Evolutionary conservation across 768 basidiomycete genomes (phyloP).

Genomic region (Calocybe cyanea): DNA sequence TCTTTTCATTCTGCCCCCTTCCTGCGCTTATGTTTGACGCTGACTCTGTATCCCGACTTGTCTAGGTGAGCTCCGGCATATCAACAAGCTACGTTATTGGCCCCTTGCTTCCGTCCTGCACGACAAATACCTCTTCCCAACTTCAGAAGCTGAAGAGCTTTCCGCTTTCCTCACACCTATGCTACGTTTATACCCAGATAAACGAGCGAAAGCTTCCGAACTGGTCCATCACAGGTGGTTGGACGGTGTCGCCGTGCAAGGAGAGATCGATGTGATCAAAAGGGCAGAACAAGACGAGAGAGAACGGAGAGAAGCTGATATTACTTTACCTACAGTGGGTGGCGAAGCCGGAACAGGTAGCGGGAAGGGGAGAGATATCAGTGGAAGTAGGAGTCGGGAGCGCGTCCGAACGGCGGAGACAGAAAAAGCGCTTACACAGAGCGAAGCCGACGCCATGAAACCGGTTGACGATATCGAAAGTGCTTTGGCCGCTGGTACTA

Average conservation of each 20-base stretch:
- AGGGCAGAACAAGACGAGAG: constrained; percentile 56
- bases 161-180: constrained; percentile 83
- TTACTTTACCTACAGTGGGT: no score
- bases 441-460: constrained; percentile 61
- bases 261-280: constrained; percentile 80
- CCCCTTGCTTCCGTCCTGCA: constrained; percentile 76
- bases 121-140: constrained; percentile 95
- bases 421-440: constrained; percentile 30
- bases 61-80: constrained; percentile 81
- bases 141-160: constrained; percentile 76
- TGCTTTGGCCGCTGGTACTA: neutral
- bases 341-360: constrained; percentile 3
- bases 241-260: constrained; percentile 79
- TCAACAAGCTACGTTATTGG: constrained; percentile 92
- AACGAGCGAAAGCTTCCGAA: constrained; percentile 85
- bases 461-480: constrained; percentile 61
- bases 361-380: neutral
- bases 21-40: neutral
- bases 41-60: neutral
- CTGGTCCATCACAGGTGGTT: constrained; percentile 87
- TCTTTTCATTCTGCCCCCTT: neutral
- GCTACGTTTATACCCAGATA: constrained; percentile 85
- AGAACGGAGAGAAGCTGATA: constrained; percentile 15
- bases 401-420: constrained; percentile 14
- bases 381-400: constrained; percentile 1